A percentile compares a stretch with the other conserved stretches of the same genome.
These are phyloP conservation scores for Hypomontagnella monticulosa DNA, from an alignment of 495 filamentous ascomycete species.

Conservation along the genomic window DNA sequence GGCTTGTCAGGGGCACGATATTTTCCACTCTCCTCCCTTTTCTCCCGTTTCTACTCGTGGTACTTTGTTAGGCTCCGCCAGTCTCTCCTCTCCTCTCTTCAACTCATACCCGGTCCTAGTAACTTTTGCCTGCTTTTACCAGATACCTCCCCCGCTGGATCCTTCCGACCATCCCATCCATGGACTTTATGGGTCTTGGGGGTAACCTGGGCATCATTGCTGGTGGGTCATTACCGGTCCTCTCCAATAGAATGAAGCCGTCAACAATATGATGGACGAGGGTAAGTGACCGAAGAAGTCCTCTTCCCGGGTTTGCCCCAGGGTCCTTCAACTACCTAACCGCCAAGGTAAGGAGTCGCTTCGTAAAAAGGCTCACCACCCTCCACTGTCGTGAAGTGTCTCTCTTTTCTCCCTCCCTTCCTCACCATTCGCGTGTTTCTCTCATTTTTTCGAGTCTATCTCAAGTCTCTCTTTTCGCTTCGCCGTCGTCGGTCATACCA, in stretches of 20 bases:
- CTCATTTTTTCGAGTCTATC: conserved; percentile 44
- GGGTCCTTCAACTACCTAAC: conserved; percentile 25
- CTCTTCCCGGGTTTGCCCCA: conserved; percentile 3
- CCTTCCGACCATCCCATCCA: conserved; percentile 14
- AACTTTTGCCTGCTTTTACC: conserved; percentile 34
- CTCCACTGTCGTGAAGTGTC: conserved; percentile 29
- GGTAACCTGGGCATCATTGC: conserved; percentile 15
- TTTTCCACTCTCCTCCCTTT: not conserved
- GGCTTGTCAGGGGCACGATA: not conserved
- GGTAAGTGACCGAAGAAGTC: conserved; percentile 1
- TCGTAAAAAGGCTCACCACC: conserved; percentile 41
- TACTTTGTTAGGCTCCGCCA: conserved; percentile 1
- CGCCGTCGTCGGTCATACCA: conserved; percentile 43
- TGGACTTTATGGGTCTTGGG: not conserved
- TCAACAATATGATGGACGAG: conserved; percentile 34
- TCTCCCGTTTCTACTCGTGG: not conserved
- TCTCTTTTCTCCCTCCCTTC: conserved; percentile 32
- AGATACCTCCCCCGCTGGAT: conserved; percentile 31
- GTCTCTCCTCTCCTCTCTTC: conserved; percentile 22
- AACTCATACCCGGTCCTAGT: conserved; percentile 27
- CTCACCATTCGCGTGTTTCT: conserved; percentile 38
- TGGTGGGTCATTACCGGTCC: conserved; percentile 36
- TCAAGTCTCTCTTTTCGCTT: conserved; percentile 48
- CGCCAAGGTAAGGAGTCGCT: conserved; percentile 35
- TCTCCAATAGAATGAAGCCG: conserved; percentile 25